phyloP scores from a whole-genome alignment of 495 filamentous ascomycete species.

The Podospora didyma region DNA sequence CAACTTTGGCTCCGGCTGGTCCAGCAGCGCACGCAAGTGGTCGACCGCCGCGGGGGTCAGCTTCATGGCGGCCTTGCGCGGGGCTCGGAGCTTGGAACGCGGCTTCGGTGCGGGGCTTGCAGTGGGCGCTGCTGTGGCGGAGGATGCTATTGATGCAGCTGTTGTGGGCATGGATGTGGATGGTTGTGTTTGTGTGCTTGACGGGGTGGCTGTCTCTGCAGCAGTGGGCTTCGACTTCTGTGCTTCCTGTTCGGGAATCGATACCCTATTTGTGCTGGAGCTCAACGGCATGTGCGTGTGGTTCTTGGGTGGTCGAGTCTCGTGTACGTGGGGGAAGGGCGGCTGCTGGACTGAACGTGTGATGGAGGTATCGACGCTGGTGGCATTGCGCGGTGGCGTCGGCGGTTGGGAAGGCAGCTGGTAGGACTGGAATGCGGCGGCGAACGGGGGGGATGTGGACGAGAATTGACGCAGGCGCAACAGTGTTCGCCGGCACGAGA shows the following conservation, averaged over 20 bases:
- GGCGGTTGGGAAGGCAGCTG: conserved; percentile 56
- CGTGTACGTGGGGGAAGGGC: conserved; percentile 45
- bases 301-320: conserved; percentile 46
- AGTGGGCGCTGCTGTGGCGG: background rate
- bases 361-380: conserved; percentile 66
- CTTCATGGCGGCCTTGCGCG: conserved; percentile 84
- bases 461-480: conserved; percentile 60
- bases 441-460: conserved; percentile 48
- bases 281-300: conserved; percentile 4
- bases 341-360: conserved; percentile 41
- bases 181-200: background rate
- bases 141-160: conserved; percentile 3
- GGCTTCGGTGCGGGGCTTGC: conserved; percentile 18
- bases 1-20: conserved; percentile 80
- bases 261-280: background rate
- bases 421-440: conserved; percentile 71
- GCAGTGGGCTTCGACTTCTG: conserved; percentile 52
- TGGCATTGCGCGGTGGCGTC: conserved; percentile 61
- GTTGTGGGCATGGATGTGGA: background rate
- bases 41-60: conserved; percentile 72
- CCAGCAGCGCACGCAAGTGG: conserved; percentile 69
- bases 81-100: conserved; percentile 64
- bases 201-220: conserved; percentile 1
- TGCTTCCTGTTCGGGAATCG: conserved; percentile 57
- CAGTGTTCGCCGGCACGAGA: conserved; percentile 36